These are phyloP conservation scores for Erodium trifolium DNA, from an alignment of 441 rosid genomes.

Conservation along the genomic window DNA sequence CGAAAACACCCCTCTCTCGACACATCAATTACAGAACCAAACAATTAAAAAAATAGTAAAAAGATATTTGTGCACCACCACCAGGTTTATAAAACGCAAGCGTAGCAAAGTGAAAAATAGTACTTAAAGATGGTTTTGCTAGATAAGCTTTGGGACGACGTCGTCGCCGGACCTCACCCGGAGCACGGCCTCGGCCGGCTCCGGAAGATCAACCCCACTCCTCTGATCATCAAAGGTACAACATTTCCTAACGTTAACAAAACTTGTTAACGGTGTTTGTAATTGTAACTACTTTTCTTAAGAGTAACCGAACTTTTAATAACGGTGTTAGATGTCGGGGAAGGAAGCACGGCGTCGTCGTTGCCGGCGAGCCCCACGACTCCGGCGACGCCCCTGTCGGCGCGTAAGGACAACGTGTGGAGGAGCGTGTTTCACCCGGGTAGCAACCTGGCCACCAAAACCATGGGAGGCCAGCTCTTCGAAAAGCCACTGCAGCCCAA, in stretches of 20 bases:
- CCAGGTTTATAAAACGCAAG: slow-evolving; percentile 6
- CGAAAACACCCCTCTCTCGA: no score
- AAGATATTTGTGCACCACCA: background rate
- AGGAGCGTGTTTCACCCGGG: slow-evolving; percentile 95
- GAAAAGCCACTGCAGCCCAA: slow-evolving; percentile 70
- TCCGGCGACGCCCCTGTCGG: slow-evolving; percentile 48
- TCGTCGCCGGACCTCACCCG: slow-evolving; percentile 23
- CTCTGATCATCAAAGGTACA: slow-evolving; percentile 39
- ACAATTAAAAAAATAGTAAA: no score
- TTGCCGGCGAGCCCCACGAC: slow-evolving; percentile 64
- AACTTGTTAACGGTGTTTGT: no score
- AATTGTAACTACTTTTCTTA: no score
- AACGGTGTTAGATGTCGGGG: slow-evolving; percentile 16
- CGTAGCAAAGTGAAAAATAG: no score
- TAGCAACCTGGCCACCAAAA: slow-evolving; percentile 73
- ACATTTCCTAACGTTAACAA: no score
- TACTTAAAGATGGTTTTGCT: slow-evolving; percentile 42
- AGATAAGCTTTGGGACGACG: slow-evolving; percentile 79
- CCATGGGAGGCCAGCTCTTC: slow-evolving; percentile 50
- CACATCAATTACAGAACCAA: no score
- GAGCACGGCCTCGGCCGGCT: slow-evolving; percentile 75
- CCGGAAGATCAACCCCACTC: slow-evolving; percentile 50
- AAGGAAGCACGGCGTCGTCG: slow-evolving; percentile 32
- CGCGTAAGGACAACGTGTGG: slow-evolving; percentile 83
- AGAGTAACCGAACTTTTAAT: no score